A percentile compares a stretch with the other conserved stretches of the same genome.
Conservation (phyloP, 2,329 filamentous ascomycete genomes). For the Colletotrichum sojae region DNA sequence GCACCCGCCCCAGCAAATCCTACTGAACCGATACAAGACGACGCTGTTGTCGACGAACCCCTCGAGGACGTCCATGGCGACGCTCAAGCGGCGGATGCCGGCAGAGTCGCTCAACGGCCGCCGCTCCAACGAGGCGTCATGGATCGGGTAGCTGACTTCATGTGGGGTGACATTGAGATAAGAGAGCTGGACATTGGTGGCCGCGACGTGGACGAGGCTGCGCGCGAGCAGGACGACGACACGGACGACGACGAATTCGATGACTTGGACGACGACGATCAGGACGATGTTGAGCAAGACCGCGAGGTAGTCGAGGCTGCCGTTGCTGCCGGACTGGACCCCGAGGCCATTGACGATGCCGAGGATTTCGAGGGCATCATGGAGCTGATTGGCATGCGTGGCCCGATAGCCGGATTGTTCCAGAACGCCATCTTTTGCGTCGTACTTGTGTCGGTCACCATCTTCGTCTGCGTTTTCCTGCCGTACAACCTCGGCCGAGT, state of each 20-base stretch:
- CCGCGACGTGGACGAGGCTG: constrained; percentile 57
- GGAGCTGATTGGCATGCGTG: constrained; percentile 96
- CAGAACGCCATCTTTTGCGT: constrained; percentile 97
- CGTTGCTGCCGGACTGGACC: constrained; percentile 78
- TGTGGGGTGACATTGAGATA: constrained; percentile 71
- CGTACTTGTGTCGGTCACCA: constrained; percentile 88
- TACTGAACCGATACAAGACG: constrained; percentile 1
- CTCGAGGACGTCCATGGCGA: constrained; percentile 10
- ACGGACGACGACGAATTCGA: constrained; percentile 57
- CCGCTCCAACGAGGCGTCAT: constrained; percentile 53
- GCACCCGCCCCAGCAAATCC: not conserved
- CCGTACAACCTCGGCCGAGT: constrained; percentile 94
- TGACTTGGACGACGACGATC: constrained; percentile 47
- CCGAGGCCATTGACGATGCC: constrained; percentile 83
- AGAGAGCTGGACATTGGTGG: constrained; percentile 46
- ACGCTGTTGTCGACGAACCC: not conserved
- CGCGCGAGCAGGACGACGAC: constrained; percentile 64
- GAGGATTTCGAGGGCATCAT: constrained; percentile 97
- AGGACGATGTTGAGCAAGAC: constrained; percentile 58
- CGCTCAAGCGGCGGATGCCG: constrained; percentile 29
- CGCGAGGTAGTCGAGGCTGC: constrained; percentile 75
- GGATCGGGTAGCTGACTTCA: constrained; percentile 68
- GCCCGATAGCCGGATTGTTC: constrained; percentile 88
- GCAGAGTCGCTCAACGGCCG: constrained; percentile 31
- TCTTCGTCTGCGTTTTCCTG: constrained; percentile 88